Base-by-base conservation (phyloP, 768 basidiomycete genomes). In the Pisolithus microcarpus region DNA sequence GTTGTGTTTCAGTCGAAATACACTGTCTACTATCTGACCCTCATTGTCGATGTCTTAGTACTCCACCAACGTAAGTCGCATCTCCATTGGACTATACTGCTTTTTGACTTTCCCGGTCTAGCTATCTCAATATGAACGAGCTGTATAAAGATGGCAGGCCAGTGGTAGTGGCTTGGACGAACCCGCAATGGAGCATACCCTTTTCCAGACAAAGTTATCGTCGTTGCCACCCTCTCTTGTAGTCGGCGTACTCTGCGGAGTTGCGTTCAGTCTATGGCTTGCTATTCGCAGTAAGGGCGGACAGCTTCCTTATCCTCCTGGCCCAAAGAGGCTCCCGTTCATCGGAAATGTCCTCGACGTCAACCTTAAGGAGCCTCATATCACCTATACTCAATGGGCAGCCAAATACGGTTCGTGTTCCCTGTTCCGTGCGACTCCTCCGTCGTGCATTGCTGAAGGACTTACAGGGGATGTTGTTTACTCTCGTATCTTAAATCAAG, bases 321-420 rank as follows among this genome's bases (percentile, higher is more conserved):
- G 58, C 5, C 58, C 58, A 4, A 11, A n/a, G 26, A 30, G 26
- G 4, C 11, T 59, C 5, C 58, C 58, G 16, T 28, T 59, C 21
- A 10, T 58, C 15, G 58, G 58, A 23, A 58, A 49, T 26, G 51
- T 38, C 18, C 15, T 55, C 13, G 43, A 48, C 15, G 24, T 59
- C 23, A 28, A 40, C 38, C 38, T 39, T 21, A 37, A 18, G 18
- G 36, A 28, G 2, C 56, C 58, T 3, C 55, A 54, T 44, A 23
- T 58, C 16, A 58, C 49, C 24, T 59, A 59, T 26, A 47, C 51
- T 23, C 7, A 38, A 7, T 59, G 58, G 58, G 52, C 49, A 10
- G 19, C 46, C 34, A 16, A 51, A 9, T 49, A 58, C 8, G 58
- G 58, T 53, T 28, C 11, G n/a, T 13, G 11, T 43, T 11, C 44